These are phyloP conservation scores for Mucor lusitanicus DNA, from an alignment of 371 early-diverging fungal species.

Conservation along the genomic window DNA sequence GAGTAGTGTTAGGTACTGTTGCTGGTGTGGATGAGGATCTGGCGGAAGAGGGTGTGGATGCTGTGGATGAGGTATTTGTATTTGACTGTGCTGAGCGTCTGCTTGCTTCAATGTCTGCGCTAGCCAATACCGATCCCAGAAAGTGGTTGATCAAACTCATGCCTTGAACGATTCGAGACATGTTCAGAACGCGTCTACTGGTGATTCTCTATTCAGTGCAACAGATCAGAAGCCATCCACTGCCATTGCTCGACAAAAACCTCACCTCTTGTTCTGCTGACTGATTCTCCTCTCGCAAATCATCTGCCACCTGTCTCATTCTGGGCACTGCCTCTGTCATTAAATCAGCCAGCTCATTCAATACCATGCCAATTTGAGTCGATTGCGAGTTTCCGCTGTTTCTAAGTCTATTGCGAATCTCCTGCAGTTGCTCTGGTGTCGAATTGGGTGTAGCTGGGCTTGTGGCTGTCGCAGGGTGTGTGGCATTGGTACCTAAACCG, in stretches of 20 bases:
- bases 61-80: background rate
- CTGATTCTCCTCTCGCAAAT: constrained; percentile 31
- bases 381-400: constrained; percentile 36
- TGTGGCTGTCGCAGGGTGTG: background rate
- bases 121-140: constrained; percentile 47
- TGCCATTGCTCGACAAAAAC: too few relatives aligned
- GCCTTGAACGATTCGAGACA: constrained; percentile 51
- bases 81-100: constrained; percentile 11
- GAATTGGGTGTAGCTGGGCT: constrained; percentile 8
- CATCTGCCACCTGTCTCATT: constrained; percentile 36
- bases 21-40: background rate
- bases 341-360: constrained; percentile 44
- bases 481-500: background rate
- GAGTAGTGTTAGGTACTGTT: background rate
- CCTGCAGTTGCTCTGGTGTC: constrained; percentile 27
- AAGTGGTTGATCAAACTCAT: constrained; percentile 52
- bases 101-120: constrained; percentile 36
- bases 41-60: background rate
- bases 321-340: constrained; percentile 37
- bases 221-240: background rate
- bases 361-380: constrained; percentile 44
- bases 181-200: constrained; percentile 16
- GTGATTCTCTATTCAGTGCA: constrained; percentile 2
- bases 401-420: constrained; percentile 40
- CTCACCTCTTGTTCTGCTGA: constrained; percentile 23